phyloP scores from a whole-genome alignment of 371 early-diverging fungal genomes.

The Actinomortierella wolfii region DNA sequence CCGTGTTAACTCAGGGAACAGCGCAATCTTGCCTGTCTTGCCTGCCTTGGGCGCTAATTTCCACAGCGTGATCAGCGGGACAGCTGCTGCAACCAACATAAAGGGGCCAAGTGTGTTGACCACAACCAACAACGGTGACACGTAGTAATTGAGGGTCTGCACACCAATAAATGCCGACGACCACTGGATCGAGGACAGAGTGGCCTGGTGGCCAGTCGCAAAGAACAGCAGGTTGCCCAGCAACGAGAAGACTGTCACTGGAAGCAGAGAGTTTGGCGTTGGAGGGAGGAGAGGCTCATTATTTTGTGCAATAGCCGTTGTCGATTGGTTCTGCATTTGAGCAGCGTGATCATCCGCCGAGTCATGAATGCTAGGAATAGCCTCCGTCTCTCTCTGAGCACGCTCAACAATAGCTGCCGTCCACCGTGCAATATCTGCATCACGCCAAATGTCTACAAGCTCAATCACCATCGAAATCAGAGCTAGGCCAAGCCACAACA shows the following conservation, averaged over 20 bases:
- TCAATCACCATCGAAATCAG: slow-evolving; percentile 59
- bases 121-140: slow-evolving; percentile 75
- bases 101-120: slow-evolving; percentile 80
- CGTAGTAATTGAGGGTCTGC: slow-evolving; percentile 66
- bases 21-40: slow-evolving; percentile 48
- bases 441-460: slow-evolving; percentile 54
- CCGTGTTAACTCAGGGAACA: slow-evolving; percentile 40
- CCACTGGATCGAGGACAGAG: slow-evolving; percentile 90
- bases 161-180: slow-evolving; percentile 87
- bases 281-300: slow-evolving; percentile 19
- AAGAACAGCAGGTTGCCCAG: slow-evolving; percentile 80
- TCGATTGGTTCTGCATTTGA: slow-evolving; percentile 8
- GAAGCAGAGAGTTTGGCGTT: slow-evolving; percentile 34
- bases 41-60: slow-evolving; percentile 38
- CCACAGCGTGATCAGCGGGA: slow-evolving; percentile 56
- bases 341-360: slow-evolving; percentile 4
- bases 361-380: slow-evolving; percentile 1
- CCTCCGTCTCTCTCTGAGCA: slow-evolving; percentile 13
- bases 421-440: slow-evolving; percentile 41
- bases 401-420: slow-evolving; percentile 15
- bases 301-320: slow-evolving; percentile 10
- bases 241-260: slow-evolving; percentile 45
- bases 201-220: slow-evolving; percentile 91
- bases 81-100: slow-evolving; percentile 53
- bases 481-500: slow-evolving; percentile 56